Base-by-base conservation (phyloP, 306 rosid species). In the Dryas octopetala region DNA sequence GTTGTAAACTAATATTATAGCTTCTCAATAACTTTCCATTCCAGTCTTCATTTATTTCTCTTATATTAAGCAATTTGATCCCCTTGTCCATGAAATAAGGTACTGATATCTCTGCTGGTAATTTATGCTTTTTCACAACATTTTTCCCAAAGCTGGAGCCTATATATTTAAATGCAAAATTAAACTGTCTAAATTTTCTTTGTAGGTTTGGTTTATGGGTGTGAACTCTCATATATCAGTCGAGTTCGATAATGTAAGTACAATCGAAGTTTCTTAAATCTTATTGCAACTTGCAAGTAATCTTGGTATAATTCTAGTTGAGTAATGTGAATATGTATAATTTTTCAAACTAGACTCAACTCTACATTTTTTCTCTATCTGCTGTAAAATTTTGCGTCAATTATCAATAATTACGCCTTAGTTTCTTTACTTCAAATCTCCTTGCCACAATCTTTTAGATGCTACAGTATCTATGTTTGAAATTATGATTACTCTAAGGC, bases 121-220 rank as follows among this genome's bases (percentile, higher is more conserved):
- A 70, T 16, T 5, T 70, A 40, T 54, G 17, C 7, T n/a, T 3
- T 28, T 16, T 41, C 51, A 10, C 49, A 6, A 5, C 41, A 61
- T 41, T 70, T 44, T 54, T 13, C 64, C 45, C 15, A 41, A 15
- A 1, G 44, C 4, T 5, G 8, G 16, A 23, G 6, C 13, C n/a
- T 43, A 19, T 53, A 59, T 62, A 7, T 49, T 55, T 61, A 68
- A 48, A 60, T 40, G 54, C 44, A 28, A 9, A 74, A 73, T 38
- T 80, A 51, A 78, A 53, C 77, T 48, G 16, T 62, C 61, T 77
- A 8, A 28, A 70, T 78, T 77, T 80, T 13, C 82, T 86, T 23
- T 91, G 84, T 73, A 96, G 98, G 98, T 92, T 80, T 87, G 97
- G 89, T 92, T 89, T 80, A 96, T 96, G 99, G 98, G 99, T 4